Evolutionary conservation across 768 basidiomycete genomes (phyloP), one percentile per base, ranked within the genome.

Genomic region (Suillus luteus): DNA sequence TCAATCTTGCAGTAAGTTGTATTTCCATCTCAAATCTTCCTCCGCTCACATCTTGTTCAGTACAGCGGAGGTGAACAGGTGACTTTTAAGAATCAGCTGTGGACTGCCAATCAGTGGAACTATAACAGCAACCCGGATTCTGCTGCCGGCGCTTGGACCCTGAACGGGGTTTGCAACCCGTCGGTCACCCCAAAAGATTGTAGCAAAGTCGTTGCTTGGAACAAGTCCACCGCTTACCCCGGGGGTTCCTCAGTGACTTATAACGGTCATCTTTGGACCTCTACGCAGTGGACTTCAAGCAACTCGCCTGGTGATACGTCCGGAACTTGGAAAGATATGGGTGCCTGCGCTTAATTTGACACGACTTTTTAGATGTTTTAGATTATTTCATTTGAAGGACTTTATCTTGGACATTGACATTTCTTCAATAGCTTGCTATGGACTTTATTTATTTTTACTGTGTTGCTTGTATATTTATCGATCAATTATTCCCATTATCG

Each of bases 71-170:
- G 73, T 1, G 22, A 66, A 0, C 46, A 55, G 41, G 75, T 58
- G 5, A 73, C 76, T 6, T 76, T 54, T 15, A 65, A 67, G 14
- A 51, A 59, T 1, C 66, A 70, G 1, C 7, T 76, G 40, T 74
- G 19, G 40, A 70, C 67, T 2, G 73, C 73, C 15, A 68, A 3
- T 7, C 75, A 74, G 10, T 74, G 73, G 75, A 68, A 66, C 0
- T 74, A 60, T 3, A 62, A 75, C 54, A 75, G 66, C 1, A 59
- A 60, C 0, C 75, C 73, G 0, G 46, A 60, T 1, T 1, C 54
- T 0, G 67, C 67, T 15, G 7, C 64, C 7, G 74, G 66, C 4
- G 67, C 69, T 14, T 76, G 73, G 74, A 24, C 22, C 0, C 1
- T 38, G 1, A 48, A 4, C 9, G 67, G 67, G 0, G 31, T 5